A percentile compares a stretch with the other conserved stretches of the same genome.
Conservation (phyloP, 306 rosid species). For the Pachyrhizus erosus region DNA sequence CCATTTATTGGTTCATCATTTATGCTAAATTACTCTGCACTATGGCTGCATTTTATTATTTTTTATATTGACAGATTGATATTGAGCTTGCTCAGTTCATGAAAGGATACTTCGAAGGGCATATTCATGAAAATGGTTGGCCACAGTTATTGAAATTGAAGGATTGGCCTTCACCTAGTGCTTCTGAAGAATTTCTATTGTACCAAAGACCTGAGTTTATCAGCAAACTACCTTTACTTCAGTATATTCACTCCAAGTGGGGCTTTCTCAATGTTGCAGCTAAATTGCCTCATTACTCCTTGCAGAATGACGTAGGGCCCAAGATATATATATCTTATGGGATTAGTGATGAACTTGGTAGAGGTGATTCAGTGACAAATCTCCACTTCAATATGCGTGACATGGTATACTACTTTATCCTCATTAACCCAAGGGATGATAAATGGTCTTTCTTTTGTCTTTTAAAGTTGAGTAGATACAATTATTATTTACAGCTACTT, state of each 20-base stretch:
- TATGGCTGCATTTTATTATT: conserved; percentile 36
- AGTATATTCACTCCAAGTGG: conserved; percentile 97
- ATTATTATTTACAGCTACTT: neutral
- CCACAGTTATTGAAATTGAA: conserved; percentile 85
- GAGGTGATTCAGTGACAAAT: conserved; percentile 80
- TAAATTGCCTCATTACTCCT: conserved; percentile 96
- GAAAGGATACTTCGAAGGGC: conserved; percentile 79
- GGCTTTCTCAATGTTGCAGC: conserved; percentile 99
- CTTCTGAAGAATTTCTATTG: conserved; percentile 92
- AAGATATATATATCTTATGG: conserved; percentile 92
- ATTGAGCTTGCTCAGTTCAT: conserved; percentile 81
- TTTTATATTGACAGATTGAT: conserved; percentile 66
- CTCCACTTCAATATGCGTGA: conserved; percentile 94
- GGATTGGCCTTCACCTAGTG: conserved; percentile 97
- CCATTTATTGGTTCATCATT: conserved; percentile 29
- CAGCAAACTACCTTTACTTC: conserved; percentile 91
- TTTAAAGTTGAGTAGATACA: neutral
- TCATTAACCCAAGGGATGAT: conserved; percentile 22
- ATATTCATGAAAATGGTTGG: conserved; percentile 68
- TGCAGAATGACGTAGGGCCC: conserved; percentile 97
- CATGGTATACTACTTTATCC: conserved; percentile 73
- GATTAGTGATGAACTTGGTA: conserved; percentile 67
- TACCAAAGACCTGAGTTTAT: conserved; percentile 97
- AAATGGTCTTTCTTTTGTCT: conserved; percentile 24
- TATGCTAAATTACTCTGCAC: conserved; percentile 9